phyloP scores from a whole-genome alignment of 2,329 filamentous ascomycete genomes.

The Drechslerella coelobrocha region DNA sequence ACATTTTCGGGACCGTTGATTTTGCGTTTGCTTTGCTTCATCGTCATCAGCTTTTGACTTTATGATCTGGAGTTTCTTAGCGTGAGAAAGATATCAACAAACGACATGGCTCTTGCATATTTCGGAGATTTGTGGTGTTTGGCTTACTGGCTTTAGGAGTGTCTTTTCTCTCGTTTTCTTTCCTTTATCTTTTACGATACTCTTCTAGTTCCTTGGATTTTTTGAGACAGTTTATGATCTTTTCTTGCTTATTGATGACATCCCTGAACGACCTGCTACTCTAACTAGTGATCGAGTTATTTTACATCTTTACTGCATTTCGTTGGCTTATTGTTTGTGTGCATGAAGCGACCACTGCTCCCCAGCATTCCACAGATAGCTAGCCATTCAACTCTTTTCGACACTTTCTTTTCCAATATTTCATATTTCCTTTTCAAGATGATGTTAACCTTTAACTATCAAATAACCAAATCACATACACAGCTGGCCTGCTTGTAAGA shows the following conservation, averaged over 20 bases:
- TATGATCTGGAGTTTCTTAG: slow-evolving; percentile 34
- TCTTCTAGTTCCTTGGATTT: background rate
- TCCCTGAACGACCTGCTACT: background rate
- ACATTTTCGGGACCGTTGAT: slow-evolving; percentile 50
- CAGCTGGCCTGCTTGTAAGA: too few species aligned
- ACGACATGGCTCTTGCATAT: slow-evolving; percentile 44
- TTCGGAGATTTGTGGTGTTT: slow-evolving; percentile 44
- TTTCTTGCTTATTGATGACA: background rate
- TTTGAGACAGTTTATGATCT: background rate
- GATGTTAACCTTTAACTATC: too few species aligned
- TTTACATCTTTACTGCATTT: background rate
- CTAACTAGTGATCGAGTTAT: background rate
- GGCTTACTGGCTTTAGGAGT: slow-evolving; percentile 30
- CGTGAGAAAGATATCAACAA: slow-evolving; percentile 25
- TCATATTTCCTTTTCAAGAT: too few species aligned
- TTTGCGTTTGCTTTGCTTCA: slow-evolving; percentile 37
- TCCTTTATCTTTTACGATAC: background rate
- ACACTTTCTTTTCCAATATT: too few species aligned
- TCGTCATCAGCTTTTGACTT: slow-evolving; percentile 21
- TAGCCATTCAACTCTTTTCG: background rate
- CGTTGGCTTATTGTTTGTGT: background rate
- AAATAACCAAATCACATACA: too few species aligned
- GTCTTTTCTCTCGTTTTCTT: background rate
- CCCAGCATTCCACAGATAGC: background rate
- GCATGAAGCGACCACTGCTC: too few species aligned